These are phyloP conservation scores for Inosperma sp. DNA, from an alignment of 768 basidiomycete species.

Conservation along the genomic window DNA sequence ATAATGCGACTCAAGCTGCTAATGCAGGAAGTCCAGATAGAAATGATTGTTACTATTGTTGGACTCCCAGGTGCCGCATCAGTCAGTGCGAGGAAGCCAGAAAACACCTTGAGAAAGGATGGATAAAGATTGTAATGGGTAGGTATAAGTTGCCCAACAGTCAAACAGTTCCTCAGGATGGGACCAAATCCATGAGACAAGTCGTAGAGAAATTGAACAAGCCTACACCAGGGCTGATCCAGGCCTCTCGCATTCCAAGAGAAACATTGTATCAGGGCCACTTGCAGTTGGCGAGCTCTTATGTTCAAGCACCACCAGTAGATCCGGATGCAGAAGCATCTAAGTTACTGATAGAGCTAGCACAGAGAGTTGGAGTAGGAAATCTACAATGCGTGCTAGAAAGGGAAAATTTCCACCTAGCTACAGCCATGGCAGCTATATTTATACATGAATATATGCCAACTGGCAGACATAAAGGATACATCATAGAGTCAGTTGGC, in stretches of 20 bases:
- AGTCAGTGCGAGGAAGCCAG: not conserved
- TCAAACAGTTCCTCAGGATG: not conserved
- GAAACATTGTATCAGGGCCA: not conserved
- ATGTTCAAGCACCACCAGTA: not conserved
- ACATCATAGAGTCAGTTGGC: too few species aligned
- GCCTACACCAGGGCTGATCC: not conserved
- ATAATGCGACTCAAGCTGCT: not conserved
- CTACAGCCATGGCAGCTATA: too few species aligned
- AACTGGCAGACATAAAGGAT: too few species aligned
- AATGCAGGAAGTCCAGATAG: not conserved
- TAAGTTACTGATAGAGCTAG: not conserved
- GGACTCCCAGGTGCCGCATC: not conserved
- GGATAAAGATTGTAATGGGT: not conserved
- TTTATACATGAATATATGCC: too few species aligned
- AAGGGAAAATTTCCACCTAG: too few species aligned
- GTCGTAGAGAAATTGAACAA: not conserved
- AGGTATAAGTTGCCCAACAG: not conserved
- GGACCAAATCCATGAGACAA: not conserved
- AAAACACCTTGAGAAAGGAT: not conserved
- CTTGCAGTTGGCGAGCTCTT: not conserved
- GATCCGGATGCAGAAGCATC: not conserved
- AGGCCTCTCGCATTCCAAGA: not conserved
- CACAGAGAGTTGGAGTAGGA: not conserved
- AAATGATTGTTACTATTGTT: not conserved
- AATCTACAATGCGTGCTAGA: too few species aligned